Percentiles rank a stretch among this genome's conserved stretches.
Evolutionary conservation across 163 green algal species (phyloP).

Genomic region (Chlamydomonas reinhardtii): DNA sequence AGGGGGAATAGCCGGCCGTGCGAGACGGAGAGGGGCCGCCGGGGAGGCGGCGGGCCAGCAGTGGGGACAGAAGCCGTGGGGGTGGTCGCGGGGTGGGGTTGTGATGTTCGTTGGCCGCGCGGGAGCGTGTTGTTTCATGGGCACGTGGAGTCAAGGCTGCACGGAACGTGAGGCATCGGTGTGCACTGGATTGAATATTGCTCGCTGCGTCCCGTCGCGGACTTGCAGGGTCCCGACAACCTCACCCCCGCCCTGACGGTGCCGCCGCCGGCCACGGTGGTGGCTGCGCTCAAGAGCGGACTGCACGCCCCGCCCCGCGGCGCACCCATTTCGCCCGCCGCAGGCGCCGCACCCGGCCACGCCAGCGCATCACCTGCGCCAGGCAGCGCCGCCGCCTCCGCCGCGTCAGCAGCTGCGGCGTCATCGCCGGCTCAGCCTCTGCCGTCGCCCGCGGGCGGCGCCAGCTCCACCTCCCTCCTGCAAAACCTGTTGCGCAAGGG

Average conservation of each 20-base stretch:
- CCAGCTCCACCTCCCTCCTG: background rate
- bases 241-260: conserved; percentile 18
- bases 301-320: background rate
- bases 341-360: background rate
- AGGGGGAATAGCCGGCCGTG: no score
- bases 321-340: background rate
- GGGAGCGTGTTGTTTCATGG: no score
- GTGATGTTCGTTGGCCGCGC: no score
- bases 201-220: no score
- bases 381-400: background rate
- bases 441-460: background rate
- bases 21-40: no score
- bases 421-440: background rate
- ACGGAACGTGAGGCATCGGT: no score
- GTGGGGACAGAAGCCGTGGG: no score
- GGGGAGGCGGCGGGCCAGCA: no score
- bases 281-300: background rate
- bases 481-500: conserved; percentile 12
- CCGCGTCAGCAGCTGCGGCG: background rate
- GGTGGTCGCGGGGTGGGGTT: no score
- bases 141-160: no score
- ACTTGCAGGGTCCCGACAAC: conserved; percentile 44
- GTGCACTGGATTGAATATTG: no score
- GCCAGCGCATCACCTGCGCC: background rate
- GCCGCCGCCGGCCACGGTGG: background rate